A percentile compares a stretch with the other conserved stretches of the same genome.
phyloP scores from a whole-genome alignment of 192 early-diverging fungal genomes.

The Funneliformis mosseae region DNA sequence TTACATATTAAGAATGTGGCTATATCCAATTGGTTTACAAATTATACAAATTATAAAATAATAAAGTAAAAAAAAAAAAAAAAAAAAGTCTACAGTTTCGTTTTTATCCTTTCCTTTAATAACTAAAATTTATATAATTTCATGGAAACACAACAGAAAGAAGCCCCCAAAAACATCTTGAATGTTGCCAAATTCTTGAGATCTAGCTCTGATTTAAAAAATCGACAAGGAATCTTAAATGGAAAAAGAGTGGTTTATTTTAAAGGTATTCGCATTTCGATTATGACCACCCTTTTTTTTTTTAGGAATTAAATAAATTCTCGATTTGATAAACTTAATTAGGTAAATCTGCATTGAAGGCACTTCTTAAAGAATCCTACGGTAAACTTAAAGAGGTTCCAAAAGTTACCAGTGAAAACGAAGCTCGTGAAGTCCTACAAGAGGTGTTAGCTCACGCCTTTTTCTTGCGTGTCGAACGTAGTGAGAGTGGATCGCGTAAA shows the following conservation, averaged over 20 bases:
- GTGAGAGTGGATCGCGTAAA: constrained; percentile 38
- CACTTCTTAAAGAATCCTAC: constrained; percentile 51
- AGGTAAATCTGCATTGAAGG: constrained; percentile 73
- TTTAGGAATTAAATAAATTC: constrained; percentile 32
- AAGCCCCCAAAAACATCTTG: constrained; percentile 17
- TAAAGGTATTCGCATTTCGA: constrained; percentile 60
- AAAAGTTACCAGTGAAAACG: constrained; percentile 56
- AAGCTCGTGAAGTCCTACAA: constrained; percentile 63
- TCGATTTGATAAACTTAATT: neutral
- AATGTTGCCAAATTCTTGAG: constrained; percentile 81
- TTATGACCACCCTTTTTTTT: neutral
- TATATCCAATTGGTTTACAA: no score
- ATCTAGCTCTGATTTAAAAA: constrained; percentile 70
- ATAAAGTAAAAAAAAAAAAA: no score
- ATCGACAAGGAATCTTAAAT: constrained; percentile 85
- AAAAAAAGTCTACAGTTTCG: no score
- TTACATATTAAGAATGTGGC: no score
- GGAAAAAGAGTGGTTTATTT: constrained; percentile 92
- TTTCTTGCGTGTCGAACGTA: constrained; percentile 75
- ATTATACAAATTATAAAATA: no score
- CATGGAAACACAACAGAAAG: neutral
- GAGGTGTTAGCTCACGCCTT: constrained; percentile 72
- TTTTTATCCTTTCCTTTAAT: neutral
- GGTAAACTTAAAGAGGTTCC: constrained; percentile 49
- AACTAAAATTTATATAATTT: neutral